Conservation (phyloP, 2,329 filamentous ascomycete species). For the Pseudogymnoascus sp. region DNA sequence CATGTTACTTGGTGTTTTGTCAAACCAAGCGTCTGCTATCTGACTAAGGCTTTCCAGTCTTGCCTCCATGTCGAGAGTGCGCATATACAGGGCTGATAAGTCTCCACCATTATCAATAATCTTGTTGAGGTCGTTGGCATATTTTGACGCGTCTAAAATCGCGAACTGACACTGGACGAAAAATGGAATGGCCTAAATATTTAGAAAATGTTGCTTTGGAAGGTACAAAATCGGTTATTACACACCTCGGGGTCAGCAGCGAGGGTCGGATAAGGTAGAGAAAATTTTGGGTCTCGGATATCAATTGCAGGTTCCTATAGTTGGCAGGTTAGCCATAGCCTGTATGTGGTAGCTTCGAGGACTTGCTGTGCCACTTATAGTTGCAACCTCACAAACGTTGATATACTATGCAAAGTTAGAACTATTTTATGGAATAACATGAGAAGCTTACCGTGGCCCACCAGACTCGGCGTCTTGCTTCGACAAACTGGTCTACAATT, state of each 20-base stretch:
- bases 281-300: conserved; percentile 38
- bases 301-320: conserved; percentile 37
- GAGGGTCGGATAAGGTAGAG: conserved; percentile 36
- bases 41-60: conserved; percentile 33
- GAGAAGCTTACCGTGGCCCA: conserved; percentile 42
- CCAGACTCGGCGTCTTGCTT: conserved; percentile 42
- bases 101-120: conserved; percentile 33
- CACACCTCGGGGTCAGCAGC: conserved; percentile 34
- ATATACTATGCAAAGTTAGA: conserved; percentile 34
- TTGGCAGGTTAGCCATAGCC: conserved; percentile 5
- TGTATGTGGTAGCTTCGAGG: not conserved
- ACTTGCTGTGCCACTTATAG: conserved; percentile 43
- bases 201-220: conserved; percentile 14
- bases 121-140: conserved; percentile 41
- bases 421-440: not conserved
- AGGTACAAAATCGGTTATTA: conserved; percentile 17
- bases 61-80: conserved; percentile 36
- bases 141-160: conserved; percentile 41
- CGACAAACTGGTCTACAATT: conserved; percentile 33
- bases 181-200: conserved; percentile 32
- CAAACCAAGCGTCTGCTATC: conserved; percentile 32
- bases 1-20: conserved; percentile 30
- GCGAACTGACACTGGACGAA: conserved; percentile 43
- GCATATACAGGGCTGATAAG: conserved; percentile 34
- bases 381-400: conserved; percentile 42